Conservation (phyloP, 2,329 filamentous ascomycete species). For the Stenocarpella maydis region DNA sequence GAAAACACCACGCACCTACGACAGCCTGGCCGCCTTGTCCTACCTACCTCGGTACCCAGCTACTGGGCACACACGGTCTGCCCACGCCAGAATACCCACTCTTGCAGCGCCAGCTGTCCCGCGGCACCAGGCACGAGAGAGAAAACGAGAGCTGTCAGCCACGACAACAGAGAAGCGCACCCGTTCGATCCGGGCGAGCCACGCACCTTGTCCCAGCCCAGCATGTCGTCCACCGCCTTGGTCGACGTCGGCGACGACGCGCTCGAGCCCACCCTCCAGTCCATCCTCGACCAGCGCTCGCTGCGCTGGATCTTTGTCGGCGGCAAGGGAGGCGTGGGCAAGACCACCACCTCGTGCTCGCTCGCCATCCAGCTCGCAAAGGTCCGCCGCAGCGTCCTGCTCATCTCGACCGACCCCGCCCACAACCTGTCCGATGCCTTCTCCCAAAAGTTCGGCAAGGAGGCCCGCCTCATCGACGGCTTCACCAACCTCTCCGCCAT, state of each 20-base stretch:
- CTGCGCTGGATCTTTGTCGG: constrained; percentile 99
- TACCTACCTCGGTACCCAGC: too few species aligned
- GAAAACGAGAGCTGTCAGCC: neutral
- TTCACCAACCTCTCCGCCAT: constrained; percentile 95
- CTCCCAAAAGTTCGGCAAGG: constrained; percentile 99
- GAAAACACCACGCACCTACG: neutral
- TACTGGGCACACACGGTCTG: neutral
- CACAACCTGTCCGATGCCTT: constrained; percentile 99
- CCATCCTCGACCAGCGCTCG: constrained; percentile 92
- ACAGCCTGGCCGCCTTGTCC: neutral
- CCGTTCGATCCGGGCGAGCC: neutral
- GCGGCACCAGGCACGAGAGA: neutral
- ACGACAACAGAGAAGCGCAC: neutral
- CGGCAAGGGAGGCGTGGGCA: constrained; percentile 97
- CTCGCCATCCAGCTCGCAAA: constrained; percentile 97
- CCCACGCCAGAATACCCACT: neutral
- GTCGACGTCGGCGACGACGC: constrained; percentile 72
- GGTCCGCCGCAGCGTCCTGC: constrained; percentile 91
- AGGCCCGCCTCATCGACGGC: constrained; percentile 89
- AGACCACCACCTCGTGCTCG: constrained; percentile 99
- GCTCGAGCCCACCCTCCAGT: constrained; percentile 92
- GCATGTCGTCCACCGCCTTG: constrained; percentile 52
- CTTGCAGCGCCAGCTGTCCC: neutral
- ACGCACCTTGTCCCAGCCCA: constrained; percentile 28
- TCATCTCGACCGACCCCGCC: constrained; percentile 97